These are phyloP conservation scores for Pythium vanterpoolii DNA, from an alignment of 352 stramenopile species.

Conservation along the genomic window DNA sequence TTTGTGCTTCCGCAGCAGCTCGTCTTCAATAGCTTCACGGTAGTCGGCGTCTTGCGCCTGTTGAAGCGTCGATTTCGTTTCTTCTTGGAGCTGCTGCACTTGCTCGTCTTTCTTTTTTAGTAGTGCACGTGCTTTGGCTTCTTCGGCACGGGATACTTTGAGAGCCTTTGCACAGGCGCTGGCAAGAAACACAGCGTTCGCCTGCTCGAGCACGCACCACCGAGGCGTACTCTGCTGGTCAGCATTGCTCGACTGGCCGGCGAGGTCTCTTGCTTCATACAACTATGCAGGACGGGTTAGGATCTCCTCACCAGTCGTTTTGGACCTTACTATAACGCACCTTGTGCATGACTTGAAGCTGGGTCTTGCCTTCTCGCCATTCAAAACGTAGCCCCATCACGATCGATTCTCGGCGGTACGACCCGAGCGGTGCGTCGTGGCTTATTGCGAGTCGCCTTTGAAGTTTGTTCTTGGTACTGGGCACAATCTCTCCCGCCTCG, in stretches of 20 bases:
- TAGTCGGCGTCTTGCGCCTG: conserved; percentile 29
- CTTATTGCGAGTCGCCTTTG: background rate
- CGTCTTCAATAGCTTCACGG: conserved; percentile 38
- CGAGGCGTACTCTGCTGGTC: conserved; percentile 2
- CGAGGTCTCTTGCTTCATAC: conserved; percentile 2
- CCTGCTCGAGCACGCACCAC: conserved; percentile 40
- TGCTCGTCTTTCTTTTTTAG: conserved; percentile 31
- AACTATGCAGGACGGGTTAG: background rate
- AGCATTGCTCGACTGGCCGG: background rate
- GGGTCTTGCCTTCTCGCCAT: conserved; percentile 61
- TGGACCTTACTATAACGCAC: conserved; percentile 17
- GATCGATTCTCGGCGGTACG: conserved; percentile 36
- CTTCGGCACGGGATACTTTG: conserved; percentile 30
- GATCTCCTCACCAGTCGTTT: background rate
- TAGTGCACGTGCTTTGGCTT: conserved; percentile 33
- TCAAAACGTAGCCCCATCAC: conserved; percentile 61
- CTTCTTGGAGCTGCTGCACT: conserved; percentile 39
- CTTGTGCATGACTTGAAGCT: conserved; percentile 61
- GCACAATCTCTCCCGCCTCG: conserved; percentile 1
- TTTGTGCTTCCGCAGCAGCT: conserved; percentile 29
- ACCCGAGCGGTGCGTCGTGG: background rate
- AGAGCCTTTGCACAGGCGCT: conserved; percentile 42
- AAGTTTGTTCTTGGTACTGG: background rate
- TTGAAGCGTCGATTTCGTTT: conserved; percentile 37
- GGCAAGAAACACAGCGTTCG: conserved; percentile 47